These are phyloP conservation scores for Claviceps sp. DNA, from an alignment of 2,329 filamentous ascomycete genomes.

Conservation along the genomic window DNA sequence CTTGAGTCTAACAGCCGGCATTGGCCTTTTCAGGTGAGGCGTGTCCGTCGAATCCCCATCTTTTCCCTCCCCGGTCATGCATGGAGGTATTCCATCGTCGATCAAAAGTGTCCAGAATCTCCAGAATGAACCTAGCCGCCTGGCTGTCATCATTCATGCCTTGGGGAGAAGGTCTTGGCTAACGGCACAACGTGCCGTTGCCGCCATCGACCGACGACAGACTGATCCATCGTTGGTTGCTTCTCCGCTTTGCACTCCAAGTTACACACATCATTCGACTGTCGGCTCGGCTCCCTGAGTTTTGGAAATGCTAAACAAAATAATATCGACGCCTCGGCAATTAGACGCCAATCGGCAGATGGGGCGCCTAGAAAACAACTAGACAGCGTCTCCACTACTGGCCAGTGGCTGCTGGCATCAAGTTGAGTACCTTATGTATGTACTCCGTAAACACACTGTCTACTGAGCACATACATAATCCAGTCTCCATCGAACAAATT, in stretches of 20 bases:
- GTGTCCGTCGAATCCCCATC: not conserved
- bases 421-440: no score
- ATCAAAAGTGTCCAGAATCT: not conserved
- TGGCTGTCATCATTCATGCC: not conserved
- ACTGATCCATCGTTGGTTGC: not conserved
- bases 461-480: no score
- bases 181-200: slow-evolving; percentile 1
- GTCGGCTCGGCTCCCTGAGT: not conserved
- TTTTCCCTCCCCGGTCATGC: not conserved
- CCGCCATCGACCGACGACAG: not conserved
- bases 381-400: no score
- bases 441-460: no score
- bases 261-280: not conserved
- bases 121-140: not conserved
- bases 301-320: not conserved
- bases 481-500: no score
- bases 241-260: not conserved
- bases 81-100: not conserved
- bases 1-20: not conserved
- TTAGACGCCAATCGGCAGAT: not conserved
- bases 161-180: not conserved
- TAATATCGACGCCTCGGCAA: not conserved
- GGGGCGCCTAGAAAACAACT: not conserved
- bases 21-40: not conserved
- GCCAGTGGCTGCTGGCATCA: no score